These are phyloP conservation scores for Stemphylium lycopersici DNA, from an alignment of 2,329 filamentous ascomycete species.

Conservation along the genomic window DNA sequence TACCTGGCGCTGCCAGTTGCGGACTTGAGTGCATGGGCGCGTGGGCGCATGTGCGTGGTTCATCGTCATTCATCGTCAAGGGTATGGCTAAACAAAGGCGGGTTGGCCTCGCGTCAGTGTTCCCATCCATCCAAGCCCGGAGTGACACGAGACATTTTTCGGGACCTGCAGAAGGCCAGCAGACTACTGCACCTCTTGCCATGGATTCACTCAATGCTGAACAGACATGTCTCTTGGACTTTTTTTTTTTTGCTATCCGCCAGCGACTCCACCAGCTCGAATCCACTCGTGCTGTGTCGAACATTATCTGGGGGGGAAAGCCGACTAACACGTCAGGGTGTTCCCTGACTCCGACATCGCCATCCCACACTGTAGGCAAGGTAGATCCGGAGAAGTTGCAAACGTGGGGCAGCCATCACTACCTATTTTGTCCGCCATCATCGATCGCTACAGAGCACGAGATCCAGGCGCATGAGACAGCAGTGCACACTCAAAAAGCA, in stretches of 20 bases:
- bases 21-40: slow-evolving; percentile 6
- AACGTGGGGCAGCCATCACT: slow-evolving; percentile 18
- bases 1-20: slow-evolving; percentile 4
- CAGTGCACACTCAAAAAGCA: not conserved
- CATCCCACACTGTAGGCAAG: slow-evolving; percentile 5
- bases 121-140: not conserved
- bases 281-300: not conserved
- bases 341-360: slow-evolving; percentile 1
- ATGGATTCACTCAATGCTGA: not conserved
- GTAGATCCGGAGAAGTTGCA: slow-evolving; percentile 13
- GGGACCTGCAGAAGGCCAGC: slow-evolving; percentile 18
- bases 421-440: slow-evolving; percentile 9
- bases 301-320: not conserved
- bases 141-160: slow-evolving; percentile 1
- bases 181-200: slow-evolving; percentile 13
- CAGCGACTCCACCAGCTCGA: too few relatives aligned
- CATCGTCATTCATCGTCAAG: slow-evolving; percentile 23
- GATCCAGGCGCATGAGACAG: slow-evolving; percentile 20
- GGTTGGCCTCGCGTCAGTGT: slow-evolving; percentile 9
- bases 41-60: slow-evolving; percentile 17
- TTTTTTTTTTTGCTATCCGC: too few relatives aligned
- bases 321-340: not conserved
- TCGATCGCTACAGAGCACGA: slow-evolving; percentile 18
- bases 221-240: not conserved
- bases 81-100: slow-evolving; percentile 25